Base-by-base conservation (phyloP, 352 stramenopile species). In the Ophiocytium majus region DNA sequence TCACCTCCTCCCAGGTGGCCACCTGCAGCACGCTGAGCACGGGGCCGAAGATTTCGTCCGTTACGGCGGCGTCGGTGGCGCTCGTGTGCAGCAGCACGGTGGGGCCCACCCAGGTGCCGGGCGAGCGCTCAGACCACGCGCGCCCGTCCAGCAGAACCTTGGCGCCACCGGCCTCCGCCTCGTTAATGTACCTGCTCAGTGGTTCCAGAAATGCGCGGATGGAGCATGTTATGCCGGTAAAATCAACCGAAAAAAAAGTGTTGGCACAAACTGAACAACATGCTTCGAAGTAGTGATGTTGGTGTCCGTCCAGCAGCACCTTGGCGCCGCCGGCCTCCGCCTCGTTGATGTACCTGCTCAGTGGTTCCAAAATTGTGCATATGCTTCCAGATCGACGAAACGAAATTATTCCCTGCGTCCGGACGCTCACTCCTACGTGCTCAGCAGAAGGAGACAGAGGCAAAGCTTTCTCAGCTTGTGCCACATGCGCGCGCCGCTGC, bases 31-130 rank as follows among this genome's bases (percentile, higher is more conserved):
- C 92, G 33, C 93, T 98, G 9, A 99, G 89, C n/a, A 99, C 96
- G 10, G 97, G 97, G 0, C 97, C 97, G 91, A 99, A 99, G 50
- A 99, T 96, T 88, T 99, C 96, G 32, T 89, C 84, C 35, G 14
- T 32, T 17, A 57, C 37, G 10, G 32, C 79, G 0, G 91, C 91
- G 82, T 98, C 95, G 1, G 91, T 89, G 71, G 91, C 82, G 37
- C 92, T 95, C n/a, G 88, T 88, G 86, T 98, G 96, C n/a, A 96
- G 80, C 28, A 99, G 88, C 35, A 99, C 91, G 0, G 97, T 99
- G 0, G 96, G 97, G 0, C 96, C 96, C 66, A 99, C 93, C 95
- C 95, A 99, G n/a, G 89, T 93, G 88, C 80, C 92, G 90, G 76
- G 71, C 71, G 31, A 36, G 28, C 83, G 43, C 0, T 82, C 91